A percentile compares a stretch with the other conserved stretches of the same genome.
These are phyloP conservation scores for Suillus spraguei DNA, from an alignment of 768 basidiomycete genomes.

Conservation along the genomic window DNA sequence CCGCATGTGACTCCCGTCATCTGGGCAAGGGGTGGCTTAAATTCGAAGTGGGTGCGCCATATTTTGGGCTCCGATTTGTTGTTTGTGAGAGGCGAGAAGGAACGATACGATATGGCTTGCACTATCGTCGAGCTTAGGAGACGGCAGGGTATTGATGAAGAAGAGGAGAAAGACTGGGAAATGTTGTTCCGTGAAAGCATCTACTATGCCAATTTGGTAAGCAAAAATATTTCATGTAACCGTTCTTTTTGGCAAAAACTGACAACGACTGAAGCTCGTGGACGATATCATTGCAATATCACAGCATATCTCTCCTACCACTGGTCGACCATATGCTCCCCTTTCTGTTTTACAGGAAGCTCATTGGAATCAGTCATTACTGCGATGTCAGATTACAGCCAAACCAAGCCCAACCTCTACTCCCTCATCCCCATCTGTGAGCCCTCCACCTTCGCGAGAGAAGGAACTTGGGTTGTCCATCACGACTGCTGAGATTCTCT, in stretches of 20 bases:
- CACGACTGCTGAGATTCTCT: constrained; percentile 53
- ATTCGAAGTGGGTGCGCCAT: constrained; percentile 72
- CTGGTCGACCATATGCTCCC: constrained; percentile 69
- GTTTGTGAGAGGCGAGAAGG: constrained; percentile 77
- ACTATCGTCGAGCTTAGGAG: constrained; percentile 76
- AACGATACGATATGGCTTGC: constrained; percentile 78
- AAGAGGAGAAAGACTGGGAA: constrained; percentile 72
- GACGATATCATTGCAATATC: constrained; percentile 81
- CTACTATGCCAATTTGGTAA: constrained; percentile 86
- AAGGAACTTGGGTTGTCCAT: constrained; percentile 73
- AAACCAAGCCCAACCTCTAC: constrained; percentile 26
- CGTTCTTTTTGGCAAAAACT: constrained; percentile 1
- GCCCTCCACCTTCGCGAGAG: constrained; percentile 36
- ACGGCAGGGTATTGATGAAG: constrained; percentile 49
- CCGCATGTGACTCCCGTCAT: constrained; percentile 48
- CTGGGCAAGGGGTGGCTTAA: constrained; percentile 77
- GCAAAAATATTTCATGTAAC: constrained; percentile 40
- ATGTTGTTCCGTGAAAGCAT: constrained; percentile 76
- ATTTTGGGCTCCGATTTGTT: constrained; percentile 77
- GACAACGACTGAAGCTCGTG: constrained; percentile 51
- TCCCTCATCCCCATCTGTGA: constrained; percentile 36
- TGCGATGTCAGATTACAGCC: constrained; percentile 59
- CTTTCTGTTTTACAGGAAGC: constrained; percentile 70
- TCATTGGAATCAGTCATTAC: constrained; percentile 76
- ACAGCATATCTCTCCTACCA: constrained; percentile 72